Evolutionary conservation across 108 stramenopile species (phyloP).

Genomic region (Cylindrotheca fusiformis): DNA sequence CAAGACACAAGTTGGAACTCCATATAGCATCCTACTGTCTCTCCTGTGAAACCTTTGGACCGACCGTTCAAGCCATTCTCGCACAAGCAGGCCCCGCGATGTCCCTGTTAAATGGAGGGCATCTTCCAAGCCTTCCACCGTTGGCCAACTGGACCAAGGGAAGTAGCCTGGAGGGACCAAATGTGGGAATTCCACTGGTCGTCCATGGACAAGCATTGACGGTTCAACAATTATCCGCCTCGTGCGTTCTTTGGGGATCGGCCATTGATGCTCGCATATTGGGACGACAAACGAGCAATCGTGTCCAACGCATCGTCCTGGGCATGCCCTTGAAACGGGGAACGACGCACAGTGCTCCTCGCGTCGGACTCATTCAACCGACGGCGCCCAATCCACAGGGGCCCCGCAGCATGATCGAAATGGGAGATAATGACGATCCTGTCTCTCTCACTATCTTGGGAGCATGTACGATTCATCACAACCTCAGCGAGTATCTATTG

Average conservation of each 20-base stretch:
- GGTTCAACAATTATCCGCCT: conserved; percentile 40
- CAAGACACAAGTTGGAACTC: conserved; percentile 30
- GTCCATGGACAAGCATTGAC: conserved; percentile 36
- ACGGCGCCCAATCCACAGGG: conserved; percentile 2
- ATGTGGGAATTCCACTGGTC: conserved; percentile 54
- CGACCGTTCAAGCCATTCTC: conserved; percentile 61
- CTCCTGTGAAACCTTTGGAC: conserved; percentile 42
- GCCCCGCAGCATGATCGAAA: conserved; percentile 1
- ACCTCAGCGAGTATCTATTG: conserved; percentile 38
- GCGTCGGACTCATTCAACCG: conserved; percentile 81
- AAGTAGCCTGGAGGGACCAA: conserved; percentile 42
- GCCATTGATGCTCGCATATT: conserved; percentile 27
- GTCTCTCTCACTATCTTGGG: conserved; percentile 43
- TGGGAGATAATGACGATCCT: conserved; percentile 8
- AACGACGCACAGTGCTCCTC: conserved; percentile 61
- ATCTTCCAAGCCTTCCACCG: conserved; percentile 37
- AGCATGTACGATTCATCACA: conserved; percentile 39
- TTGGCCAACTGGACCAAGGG: conserved; percentile 76
- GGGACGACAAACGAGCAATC: conserved; percentile 5
- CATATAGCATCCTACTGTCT: conserved; percentile 41
- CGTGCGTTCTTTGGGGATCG: conserved; percentile 29
- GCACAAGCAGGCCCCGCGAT: conserved; percentile 40
- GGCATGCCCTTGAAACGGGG: conserved; percentile 49
- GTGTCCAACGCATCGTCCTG: conserved; percentile 41
- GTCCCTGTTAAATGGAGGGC: conserved; percentile 22